Base-by-base conservation (phyloP, 2,329 filamentous ascomycete genomes). In the Aspergillus alliaceus region DNA sequence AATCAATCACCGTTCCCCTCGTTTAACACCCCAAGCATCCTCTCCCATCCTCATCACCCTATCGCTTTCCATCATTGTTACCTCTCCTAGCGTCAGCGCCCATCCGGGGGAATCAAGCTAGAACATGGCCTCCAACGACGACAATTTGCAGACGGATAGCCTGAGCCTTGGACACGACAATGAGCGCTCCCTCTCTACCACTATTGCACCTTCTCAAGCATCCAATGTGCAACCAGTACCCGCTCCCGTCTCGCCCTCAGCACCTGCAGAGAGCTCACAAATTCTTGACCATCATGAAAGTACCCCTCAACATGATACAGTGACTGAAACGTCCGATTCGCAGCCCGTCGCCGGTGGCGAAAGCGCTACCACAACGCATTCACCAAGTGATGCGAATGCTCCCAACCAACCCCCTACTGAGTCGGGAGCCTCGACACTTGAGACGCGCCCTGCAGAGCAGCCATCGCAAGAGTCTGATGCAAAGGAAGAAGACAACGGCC, bases 401-500 rank as follows among this genome's bases (percentile, higher is more conserved):
- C 47, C 54, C 9, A 59, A 61, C 50, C 44, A 58, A 29, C 47
- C 66, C 14, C 53, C 64, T 51, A 63, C 62, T 51, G 61, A 65
- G 31, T 56, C 61, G 8, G 61, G 63, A 11, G 69, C 71, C 56
- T 60, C 60, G 14, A 69, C 71, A 53, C 24, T 53, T 46, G 49
- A 56, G 34, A 40, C 60, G 46, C 29, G 57, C n/a, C 63, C 48
- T 14, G 58, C 56, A 2, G 66, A 67, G 39, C 59, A 57, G 12
- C 60, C 64, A n/a, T 60, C 61, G 8, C 64, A 68, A 50, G 61
- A 63, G n/a, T 64, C 66, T 7, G 69, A 69, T 15, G 60, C 63
- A 61, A 74, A 77, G 53, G 59, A 65, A 8, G 75, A 77, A 59
- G 69, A 74, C 55, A 57, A 65, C 29, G 74, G 75, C 7, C 70